phyloP scores from a whole-genome alignment of 768 basidiomycete genomes.

The Trametes gibbosa region DNA sequence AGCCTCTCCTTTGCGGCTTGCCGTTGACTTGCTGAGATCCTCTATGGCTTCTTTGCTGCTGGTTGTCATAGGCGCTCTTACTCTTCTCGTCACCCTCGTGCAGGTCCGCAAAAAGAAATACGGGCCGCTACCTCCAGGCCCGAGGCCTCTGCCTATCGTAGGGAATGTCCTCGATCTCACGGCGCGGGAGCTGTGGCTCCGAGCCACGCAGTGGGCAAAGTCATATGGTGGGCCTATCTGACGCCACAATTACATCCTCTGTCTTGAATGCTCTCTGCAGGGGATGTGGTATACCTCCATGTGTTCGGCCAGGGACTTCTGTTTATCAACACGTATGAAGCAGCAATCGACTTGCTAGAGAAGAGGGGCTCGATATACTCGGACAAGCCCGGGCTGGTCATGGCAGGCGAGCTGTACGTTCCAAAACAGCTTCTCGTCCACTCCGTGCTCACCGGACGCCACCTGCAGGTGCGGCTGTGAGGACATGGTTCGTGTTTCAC shows the following conservation, averaged over 20 bases:
- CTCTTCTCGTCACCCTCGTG: background rate
- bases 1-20: background rate
- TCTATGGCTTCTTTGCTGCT: background rate
- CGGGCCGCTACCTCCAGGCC: conserved; percentile 58
- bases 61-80: background rate
- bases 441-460: background rate
- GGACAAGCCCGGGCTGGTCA: conserved; percentile 67
- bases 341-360: conserved; percentile 62
- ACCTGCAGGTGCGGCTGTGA: conserved; percentile 47
- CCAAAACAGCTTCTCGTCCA: too few species aligned
- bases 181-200: conserved; percentile 61
- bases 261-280: conserved; percentile 30
- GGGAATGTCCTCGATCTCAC: conserved; percentile 65
- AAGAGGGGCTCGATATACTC: conserved; percentile 70
- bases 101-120: background rate
- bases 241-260: background rate
- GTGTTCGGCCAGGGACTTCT: conserved; percentile 65
- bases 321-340: conserved; percentile 62
- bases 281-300: conserved; percentile 63
- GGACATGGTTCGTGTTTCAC: conserved; percentile 28
- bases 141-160: conserved; percentile 59
- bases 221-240: conserved; percentile 49
- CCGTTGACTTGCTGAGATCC: background rate
- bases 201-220: conserved; percentile 58
- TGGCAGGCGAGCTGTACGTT: conserved; percentile 70